These are phyloP conservation scores for Hypsizygus ulmarius DNA, from an alignment of 1,284 basidiomycete species.

Conservation along the genomic window DNA sequence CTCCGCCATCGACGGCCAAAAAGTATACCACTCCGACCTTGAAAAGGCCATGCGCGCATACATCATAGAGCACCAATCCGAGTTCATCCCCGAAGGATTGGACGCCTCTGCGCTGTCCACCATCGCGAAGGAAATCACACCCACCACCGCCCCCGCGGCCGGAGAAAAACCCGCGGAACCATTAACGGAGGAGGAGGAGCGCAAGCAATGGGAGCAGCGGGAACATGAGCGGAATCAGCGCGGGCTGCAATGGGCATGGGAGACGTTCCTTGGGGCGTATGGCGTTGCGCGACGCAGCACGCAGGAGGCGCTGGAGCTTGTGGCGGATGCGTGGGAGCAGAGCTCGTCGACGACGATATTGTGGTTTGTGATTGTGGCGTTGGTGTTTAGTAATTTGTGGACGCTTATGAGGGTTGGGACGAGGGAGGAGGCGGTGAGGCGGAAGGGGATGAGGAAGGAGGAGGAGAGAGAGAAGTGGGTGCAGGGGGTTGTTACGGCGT, in stretches of 20 bases:
- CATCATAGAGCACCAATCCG: slow-evolving; percentile 83
- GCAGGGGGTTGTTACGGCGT: slow-evolving; percentile 61
- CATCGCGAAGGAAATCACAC: slow-evolving; percentile 9
- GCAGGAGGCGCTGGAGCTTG: slow-evolving; percentile 66
- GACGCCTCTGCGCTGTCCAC: slow-evolving; percentile 45
- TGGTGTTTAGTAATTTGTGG: slow-evolving; percentile 78
- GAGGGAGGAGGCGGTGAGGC: slow-evolving; percentile 51
- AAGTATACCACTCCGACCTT: slow-evolving; percentile 82
- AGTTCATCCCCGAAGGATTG: slow-evolving; percentile 86
- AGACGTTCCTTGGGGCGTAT: slow-evolving; percentile 73
- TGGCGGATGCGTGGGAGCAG: slow-evolving; percentile 74
- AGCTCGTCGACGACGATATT: slow-evolving; percentile 67
- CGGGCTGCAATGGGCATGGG: slow-evolving; percentile 81
- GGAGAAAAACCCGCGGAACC: slow-evolving; percentile 10
- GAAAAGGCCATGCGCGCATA: slow-evolving; percentile 85
- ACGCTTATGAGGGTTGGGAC: slow-evolving; percentile 59
- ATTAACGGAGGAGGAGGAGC: slow-evolving; percentile 25
- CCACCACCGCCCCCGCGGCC: background rate
- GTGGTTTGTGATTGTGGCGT: slow-evolving; percentile 64
- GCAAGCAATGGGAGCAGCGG: slow-evolving; percentile 57
- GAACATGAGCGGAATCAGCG: slow-evolving; percentile 68
- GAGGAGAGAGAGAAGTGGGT: slow-evolving; percentile 75
- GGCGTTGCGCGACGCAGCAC: slow-evolving; percentile 69
- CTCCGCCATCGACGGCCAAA: slow-evolving; percentile 93
- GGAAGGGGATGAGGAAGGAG: slow-evolving; percentile 53